A percentile compares a stretch with the other conserved stretches of the same genome.
Conservation (phyloP, 2,329 filamentous ascomycete species). For the Ciborinia camelliae region DNA sequence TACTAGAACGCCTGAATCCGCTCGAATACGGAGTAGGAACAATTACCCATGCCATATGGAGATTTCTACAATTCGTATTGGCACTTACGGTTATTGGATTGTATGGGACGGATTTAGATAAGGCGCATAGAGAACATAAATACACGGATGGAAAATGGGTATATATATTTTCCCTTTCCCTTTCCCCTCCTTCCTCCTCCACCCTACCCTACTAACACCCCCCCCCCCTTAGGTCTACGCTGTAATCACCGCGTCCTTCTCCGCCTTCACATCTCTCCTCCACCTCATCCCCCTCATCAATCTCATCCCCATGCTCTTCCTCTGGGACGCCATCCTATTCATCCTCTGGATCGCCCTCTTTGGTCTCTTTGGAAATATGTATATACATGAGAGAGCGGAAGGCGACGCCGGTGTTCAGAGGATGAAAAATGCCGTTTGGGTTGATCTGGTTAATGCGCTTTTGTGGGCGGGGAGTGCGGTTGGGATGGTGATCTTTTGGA, state of each 20-base stretch:
- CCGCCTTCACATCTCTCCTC: conserved; percentile 60
- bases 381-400: conserved; percentile 65
- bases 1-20: conserved; percentile 8
- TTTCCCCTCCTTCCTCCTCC: neutral
- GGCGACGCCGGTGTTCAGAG: conserved; percentile 61
- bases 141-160: conserved; percentile 69
- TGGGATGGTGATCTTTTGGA: conserved; percentile 57
- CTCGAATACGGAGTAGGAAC: conserved; percentile 3
- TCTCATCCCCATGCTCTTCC: conserved; percentile 53
- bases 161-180: conserved; percentile 43
- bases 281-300: conserved; percentile 63
- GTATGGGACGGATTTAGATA: conserved; percentile 67
- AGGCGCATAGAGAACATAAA: conserved; percentile 47
- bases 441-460: conserved; percentile 70
- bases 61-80: conserved; percentile 73
- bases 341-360: conserved; percentile 80
- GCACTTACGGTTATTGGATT: conserved; percentile 75
- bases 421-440: conserved; percentile 87
- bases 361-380: conserved; percentile 78
- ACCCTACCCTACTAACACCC: neutral
- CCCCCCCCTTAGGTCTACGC: conserved; percentile 59
- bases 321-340: conserved; percentile 69
- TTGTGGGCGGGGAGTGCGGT: conserved; percentile 69
- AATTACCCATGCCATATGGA: conserved; percentile 53
- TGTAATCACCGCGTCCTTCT: conserved; percentile 63